A percentile compares a stretch with the other conserved stretches of the same genome.
Conservation (phyloP, 148 eudicot species). For the Arbutus unedo region DNA sequence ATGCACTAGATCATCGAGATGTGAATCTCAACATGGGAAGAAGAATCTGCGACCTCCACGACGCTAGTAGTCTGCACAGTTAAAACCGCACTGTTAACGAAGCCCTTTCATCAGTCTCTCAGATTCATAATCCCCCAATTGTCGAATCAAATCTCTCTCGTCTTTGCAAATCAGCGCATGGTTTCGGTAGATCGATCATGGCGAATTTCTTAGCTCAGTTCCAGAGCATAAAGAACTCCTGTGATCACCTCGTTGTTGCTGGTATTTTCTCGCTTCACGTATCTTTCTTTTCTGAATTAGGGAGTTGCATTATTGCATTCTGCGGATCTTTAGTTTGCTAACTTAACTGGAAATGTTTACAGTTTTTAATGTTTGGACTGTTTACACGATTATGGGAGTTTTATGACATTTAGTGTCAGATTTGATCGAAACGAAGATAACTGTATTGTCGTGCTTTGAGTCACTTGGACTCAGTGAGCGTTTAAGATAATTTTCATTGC, state of each 20-base stretch:
- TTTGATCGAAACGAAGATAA: conserved; percentile 7
- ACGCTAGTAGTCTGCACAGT: not conserved
- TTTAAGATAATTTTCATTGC: not conserved
- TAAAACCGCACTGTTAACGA: not conserved
- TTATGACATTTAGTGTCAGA: not conserved
- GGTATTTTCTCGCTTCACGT: conserved; percentile 32
- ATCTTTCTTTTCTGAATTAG: not conserved
- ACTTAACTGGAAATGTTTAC: not conserved
- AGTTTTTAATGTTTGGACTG: not conserved
- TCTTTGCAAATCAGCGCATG: conserved; percentile 27
- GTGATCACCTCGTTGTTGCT: conserved; percentile 71
- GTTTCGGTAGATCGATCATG: conserved; percentile 55
- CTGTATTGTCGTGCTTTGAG: not conserved
- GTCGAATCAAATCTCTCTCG: not conserved
- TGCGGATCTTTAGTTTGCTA: not conserved
- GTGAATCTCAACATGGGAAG: not conserved
- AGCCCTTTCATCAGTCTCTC: not conserved
- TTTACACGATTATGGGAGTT: not conserved
- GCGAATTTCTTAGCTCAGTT: conserved; percentile 92
- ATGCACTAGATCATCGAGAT: not conserved
- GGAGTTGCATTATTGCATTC: not conserved
- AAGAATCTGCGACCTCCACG: conserved; percentile 5
- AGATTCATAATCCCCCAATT: not conserved
- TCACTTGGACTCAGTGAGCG: not conserved
- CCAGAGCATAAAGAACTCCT: conserved; percentile 63